Percentiles rank a stretch among this genome's conserved stretches.
phyloP scores from a whole-genome alignment of 2,329 filamentous ascomycete species.

The Sporothrix sp. region DNA sequence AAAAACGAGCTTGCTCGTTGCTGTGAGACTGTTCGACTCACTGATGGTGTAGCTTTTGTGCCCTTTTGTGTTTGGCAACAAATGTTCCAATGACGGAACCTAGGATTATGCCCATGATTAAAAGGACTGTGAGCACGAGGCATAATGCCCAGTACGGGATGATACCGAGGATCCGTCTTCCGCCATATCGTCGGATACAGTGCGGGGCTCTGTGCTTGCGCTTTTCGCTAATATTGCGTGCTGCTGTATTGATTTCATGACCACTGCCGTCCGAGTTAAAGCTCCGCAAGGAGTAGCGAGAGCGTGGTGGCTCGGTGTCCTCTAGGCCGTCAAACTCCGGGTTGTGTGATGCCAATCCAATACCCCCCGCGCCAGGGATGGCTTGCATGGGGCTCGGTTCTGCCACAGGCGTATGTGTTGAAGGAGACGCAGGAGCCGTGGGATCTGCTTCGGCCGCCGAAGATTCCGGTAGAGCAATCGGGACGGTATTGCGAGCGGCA shows the following conservation, averaged over 20 bases:
- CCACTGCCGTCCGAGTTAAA: constrained; percentile 40
- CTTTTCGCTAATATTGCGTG: constrained; percentile 40
- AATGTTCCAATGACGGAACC: constrained; percentile 47
- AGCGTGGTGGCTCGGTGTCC: constrained; percentile 40
- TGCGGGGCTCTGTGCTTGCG: constrained; percentile 36
- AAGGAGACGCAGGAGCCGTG: background rate
- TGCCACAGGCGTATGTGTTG: background rate
- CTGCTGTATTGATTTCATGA: constrained; percentile 45
- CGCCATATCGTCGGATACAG: constrained; percentile 40
- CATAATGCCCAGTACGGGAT: constrained; percentile 54
- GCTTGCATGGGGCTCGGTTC: constrained; percentile 9
- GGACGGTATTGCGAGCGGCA: background rate
- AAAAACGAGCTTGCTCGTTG: too few species aligned
- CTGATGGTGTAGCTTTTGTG: constrained; percentile 14
- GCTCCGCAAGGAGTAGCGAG: constrained; percentile 43
- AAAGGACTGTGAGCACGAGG: constrained; percentile 36
- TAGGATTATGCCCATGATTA: constrained; percentile 46
- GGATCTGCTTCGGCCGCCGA: background rate
- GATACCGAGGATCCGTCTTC: constrained; percentile 46
- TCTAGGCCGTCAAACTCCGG: constrained; percentile 53
- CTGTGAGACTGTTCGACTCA: background rate
- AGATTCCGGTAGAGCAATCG: background rate
- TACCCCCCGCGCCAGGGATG: constrained; percentile 49
- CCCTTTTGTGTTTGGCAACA: constrained; percentile 26
- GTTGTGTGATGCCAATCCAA: constrained; percentile 51